A percentile compares a stretch with the other conserved stretches of the same genome.
Conservation (phyloP, 306 rosid genomes). For the Albizia julibrissin region DNA sequence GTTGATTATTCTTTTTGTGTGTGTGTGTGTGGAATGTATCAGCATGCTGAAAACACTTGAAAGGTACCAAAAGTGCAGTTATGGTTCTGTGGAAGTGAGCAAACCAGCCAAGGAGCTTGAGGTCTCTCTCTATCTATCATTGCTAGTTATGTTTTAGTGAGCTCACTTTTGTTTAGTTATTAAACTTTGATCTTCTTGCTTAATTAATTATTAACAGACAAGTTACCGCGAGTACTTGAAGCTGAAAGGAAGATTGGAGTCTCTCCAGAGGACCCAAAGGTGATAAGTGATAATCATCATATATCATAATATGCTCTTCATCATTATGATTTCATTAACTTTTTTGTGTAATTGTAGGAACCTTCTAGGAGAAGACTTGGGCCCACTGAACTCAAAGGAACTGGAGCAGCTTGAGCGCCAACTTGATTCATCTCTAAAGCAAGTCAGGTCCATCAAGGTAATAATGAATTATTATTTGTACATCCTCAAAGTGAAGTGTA, state of each 20-base stretch:
- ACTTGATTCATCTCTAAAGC: conserved; percentile 84
- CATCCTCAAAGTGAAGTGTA: neutral
- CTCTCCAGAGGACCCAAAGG: conserved; percentile 96
- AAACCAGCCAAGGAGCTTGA: conserved; percentile 78
- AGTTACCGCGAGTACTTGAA: conserved; percentile 93
- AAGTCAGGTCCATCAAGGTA: conserved; percentile 89
- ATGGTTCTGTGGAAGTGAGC: conserved; percentile 84
- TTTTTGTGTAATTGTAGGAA: conserved; percentile 51
- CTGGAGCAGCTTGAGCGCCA: conserved; percentile 96
- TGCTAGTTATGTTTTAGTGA: neutral
- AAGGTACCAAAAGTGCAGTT: conserved; percentile 66
- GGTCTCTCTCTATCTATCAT: neutral
- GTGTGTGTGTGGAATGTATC: neutral
- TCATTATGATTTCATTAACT: neutral
- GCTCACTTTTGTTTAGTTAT: conserved; percentile 8
- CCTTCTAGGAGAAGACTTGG: conserved; percentile 95
- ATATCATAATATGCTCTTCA: neutral
- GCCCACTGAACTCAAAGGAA: conserved; percentile 82
- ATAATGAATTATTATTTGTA: neutral
- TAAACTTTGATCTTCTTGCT: conserved; percentile 14
- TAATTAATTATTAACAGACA: conserved; percentile 49
- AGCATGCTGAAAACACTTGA: conserved; percentile 24
- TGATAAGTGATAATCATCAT: conserved; percentile 12
- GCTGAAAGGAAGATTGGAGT: conserved; percentile 80
- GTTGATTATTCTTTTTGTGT: neutral